Base-by-base conservation (phyloP, 2,329 filamentous ascomycete species). In the Huntiella moniliformis region DNA sequence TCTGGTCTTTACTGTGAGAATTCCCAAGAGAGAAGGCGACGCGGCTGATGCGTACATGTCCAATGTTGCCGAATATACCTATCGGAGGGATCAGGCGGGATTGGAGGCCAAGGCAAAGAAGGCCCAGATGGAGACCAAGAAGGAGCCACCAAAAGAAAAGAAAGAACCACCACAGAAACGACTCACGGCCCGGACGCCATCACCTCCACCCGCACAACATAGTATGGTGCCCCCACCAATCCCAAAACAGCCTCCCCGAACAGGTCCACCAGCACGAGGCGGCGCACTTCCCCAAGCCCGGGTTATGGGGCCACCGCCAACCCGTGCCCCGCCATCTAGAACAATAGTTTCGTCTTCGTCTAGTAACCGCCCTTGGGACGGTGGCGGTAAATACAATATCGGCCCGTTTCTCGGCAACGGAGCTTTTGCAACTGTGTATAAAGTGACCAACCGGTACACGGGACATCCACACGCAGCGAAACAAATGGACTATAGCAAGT, bases 351-450 rank as follows among this genome's bases (percentile, higher is more conserved):
- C 28, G 31, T 8, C 17, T 5, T 7, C 31, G 5, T n/a, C 40
- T 10, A 28, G 22, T 28, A 22, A 15, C 15, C 41, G 42, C 34
- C 45, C 48, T 6, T 95, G 85, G 88, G 79, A 77, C 51, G 91
- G 91, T 33, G 86, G 84, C 1, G 68, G 73, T 4, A 78, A 76
- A 51, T 98, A 96, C 63, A 93, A 93, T 56, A 77, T 85, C 17
- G 74, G 84, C 7, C 76, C 78, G 18, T 69, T 76, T 42, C 81
- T 98, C 52, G 91, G 91, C 38, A 91, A 91, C 59, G 91, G 91
- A 4, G 88, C 91, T 3, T 98, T 98, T 64, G 91, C 91, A 4
- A 84, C 79, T 0, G 91, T 98, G 1, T 88, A 94, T 62, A 84
- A 86, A 58, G 72, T 95, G 18, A 88, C 88, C 1, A 79, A 80